These are phyloP conservation scores for Aspergillus baeticus DNA, from an alignment of 495 filamentous ascomycete genomes.

Conservation along the genomic window DNA sequence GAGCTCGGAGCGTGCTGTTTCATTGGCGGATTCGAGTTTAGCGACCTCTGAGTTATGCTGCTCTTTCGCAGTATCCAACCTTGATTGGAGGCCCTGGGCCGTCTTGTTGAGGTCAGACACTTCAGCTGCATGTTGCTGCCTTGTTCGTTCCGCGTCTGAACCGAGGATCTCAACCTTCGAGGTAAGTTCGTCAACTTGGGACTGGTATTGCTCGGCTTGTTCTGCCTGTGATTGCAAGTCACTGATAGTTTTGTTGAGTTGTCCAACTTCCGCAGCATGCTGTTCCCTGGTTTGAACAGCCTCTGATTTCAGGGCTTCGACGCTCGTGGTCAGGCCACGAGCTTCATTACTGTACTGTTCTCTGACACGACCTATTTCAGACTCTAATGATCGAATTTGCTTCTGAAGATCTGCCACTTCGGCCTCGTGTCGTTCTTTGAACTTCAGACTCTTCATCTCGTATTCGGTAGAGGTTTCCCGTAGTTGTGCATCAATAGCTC, in stretches of 20 bases:
- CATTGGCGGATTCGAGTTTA: constrained; percentile 54
- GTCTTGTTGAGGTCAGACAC: constrained; percentile 54
- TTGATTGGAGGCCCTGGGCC: constrained; percentile 51
- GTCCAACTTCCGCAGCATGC: constrained; percentile 56
- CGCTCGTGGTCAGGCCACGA: constrained; percentile 54
- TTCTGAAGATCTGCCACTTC: constrained; percentile 63
- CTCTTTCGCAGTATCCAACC: constrained; percentile 52
- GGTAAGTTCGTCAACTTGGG: constrained; percentile 18
- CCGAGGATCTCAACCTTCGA: constrained; percentile 45
- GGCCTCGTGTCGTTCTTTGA: constrained; percentile 54
- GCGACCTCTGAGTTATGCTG: constrained; percentile 60
- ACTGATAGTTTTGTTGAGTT: constrained; percentile 55
- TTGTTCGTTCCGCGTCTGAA: constrained; percentile 50
- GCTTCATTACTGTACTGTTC: constrained; percentile 55
- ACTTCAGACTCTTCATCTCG: constrained; percentile 43
- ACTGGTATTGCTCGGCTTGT: constrained; percentile 43
- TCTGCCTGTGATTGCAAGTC: constrained; percentile 53
- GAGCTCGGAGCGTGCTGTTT: constrained; percentile 55
- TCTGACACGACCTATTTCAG: constrained; percentile 56
- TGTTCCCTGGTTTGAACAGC: constrained; percentile 50
- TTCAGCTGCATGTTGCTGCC: constrained; percentile 49
- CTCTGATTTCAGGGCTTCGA: constrained; percentile 54
- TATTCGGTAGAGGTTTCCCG: constrained; percentile 50
- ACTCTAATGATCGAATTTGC: constrained; percentile 56
- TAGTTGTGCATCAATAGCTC: constrained; percentile 46